Base-by-base conservation (phyloP, 2,329 filamentous ascomycete species). In the Blumeria graminis region DNA sequence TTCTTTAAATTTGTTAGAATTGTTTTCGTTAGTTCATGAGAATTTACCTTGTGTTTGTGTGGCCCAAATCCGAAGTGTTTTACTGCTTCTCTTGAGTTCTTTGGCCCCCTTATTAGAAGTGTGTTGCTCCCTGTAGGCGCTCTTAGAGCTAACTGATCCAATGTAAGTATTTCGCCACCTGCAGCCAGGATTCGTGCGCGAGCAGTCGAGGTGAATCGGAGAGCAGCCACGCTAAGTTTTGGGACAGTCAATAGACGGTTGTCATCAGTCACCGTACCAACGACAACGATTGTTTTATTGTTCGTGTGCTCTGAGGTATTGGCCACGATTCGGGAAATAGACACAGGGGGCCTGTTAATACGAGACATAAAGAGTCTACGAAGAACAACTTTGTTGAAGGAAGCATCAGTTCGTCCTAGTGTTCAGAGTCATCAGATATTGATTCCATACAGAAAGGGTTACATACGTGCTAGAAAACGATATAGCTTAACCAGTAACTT, bases 61-160 rank as follows among this genome's bases (percentile, higher is more conserved):
- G 92, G 92, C 65, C 92, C 93, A 68, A 98, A 85, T 71, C 93
- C 92, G 71, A 98, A 98, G 78, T 98, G 93, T 85, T 94, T 96
- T 73, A 96, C 77, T 62, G 92, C 86, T 82, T 98, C 92, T 71
- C 92, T 84, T 67, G 87, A 73, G 76, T 96, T 96, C 87, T 95
- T 98, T 73, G 92, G 89, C 63, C 92, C 92, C 72, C 92, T 86
- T 71, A 98, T 84, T 68, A 96, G 82, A 67, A 98, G 78, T 64
- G 92, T 96, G 82, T 96, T 95, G 76, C 83, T 82, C 69, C 92
- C 92, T 65, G 90, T 98, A 64, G 92, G 92, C 67, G 89, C 83
- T 70, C 90, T 84, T 69, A 94, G 82, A 65, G 92, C 92, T 66
- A 98, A 82, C 80, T 98, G 90, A 71, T 98, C 92, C 68, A 98